Conservation (phyloP, 2,329 filamentous ascomycete species). For the Fulvia fulva region DNA sequence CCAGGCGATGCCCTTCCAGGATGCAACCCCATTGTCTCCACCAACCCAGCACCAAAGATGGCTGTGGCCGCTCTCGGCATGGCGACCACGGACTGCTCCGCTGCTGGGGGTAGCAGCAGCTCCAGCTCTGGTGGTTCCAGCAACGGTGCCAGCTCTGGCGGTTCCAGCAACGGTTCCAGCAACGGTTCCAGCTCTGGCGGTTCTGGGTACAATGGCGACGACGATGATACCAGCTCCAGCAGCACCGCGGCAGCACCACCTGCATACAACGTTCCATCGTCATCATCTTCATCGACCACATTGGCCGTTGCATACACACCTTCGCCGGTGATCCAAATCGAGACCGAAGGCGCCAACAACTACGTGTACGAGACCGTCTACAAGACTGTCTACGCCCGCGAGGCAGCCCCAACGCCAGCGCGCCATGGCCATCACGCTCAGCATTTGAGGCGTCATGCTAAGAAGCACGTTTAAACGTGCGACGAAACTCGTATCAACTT, state of each 20-base stretch:
- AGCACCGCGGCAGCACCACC: not conserved
- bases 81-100: conserved; percentile 15
- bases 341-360: conserved; percentile 5
- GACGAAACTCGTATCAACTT: not conserved
- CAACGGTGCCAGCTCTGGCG: not conserved
- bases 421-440: conserved; percentile 6
- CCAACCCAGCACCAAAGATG: conserved; percentile 32
- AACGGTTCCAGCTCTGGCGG: not conserved
- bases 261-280: not conserved
- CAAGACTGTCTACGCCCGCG: conserved; percentile 15
- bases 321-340: not conserved
- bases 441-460: not conserved
- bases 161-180: not conserved
- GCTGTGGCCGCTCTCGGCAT: conserved; percentile 19
- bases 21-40: conserved; percentile 51
- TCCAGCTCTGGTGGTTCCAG: not conserved
- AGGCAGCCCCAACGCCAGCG: conserved; percentile 9
- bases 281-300: not conserved
- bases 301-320: not conserved
- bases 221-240: too few relatives aligned
- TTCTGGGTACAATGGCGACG: too few relatives aligned
- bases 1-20: conserved; percentile 51
- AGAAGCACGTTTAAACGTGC: not conserved
- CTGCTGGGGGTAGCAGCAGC: conserved; percentile 6
- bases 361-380: conserved; percentile 12